Percentiles rank a stretch among this genome's conserved stretches.
phyloP scores from a whole-genome alignment of 331 rosid species.

The Rosa hybrid region DNA sequence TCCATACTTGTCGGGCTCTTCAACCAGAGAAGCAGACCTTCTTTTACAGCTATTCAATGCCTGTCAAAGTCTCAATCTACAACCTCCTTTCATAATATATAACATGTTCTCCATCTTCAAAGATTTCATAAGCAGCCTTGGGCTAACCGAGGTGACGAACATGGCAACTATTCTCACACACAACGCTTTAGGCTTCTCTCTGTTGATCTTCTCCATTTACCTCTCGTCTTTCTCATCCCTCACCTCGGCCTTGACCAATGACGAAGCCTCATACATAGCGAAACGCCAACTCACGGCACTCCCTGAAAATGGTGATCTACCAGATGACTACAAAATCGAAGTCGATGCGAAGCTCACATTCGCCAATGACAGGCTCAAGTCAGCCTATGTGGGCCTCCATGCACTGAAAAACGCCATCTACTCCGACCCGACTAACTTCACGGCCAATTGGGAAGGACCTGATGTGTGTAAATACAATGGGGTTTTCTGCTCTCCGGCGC shows the following conservation, averaged over 20 bases:
- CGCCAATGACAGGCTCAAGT: conserved; percentile 40
- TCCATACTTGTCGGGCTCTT: conserved; percentile 24
- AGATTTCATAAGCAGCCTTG: conserved; percentile 40
- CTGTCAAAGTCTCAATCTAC: neutral
- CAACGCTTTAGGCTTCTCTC: conserved; percentile 34
- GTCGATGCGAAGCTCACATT: neutral
- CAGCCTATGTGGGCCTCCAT: conserved; percentile 51
- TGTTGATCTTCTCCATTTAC: conserved; percentile 15
- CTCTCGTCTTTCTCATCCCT: conserved; percentile 24
- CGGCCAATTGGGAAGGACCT: conserved; percentile 54
- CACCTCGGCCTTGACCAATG: conserved; percentile 29
- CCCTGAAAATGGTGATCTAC: conserved; percentile 18
- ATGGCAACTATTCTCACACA: conserved; percentile 44
- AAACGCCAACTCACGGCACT: conserved; percentile 20
- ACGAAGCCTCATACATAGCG: conserved; percentile 17
- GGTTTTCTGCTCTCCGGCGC: conserved; percentile 54
- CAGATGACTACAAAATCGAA: conserved; percentile 1
- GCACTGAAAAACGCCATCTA: conserved; percentile 52
- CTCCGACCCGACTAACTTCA: conserved; percentile 56
- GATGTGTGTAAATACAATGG: conserved; percentile 72
- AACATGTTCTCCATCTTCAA: neutral
- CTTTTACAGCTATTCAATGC: conserved; percentile 6
- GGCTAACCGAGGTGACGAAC: conserved; percentile 46
- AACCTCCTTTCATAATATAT: conserved; percentile 35
- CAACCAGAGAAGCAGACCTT: conserved; percentile 25